These are phyloP conservation scores for Senna tora DNA, from an alignment of 306 rosid genomes.

Conservation along the genomic window DNA sequence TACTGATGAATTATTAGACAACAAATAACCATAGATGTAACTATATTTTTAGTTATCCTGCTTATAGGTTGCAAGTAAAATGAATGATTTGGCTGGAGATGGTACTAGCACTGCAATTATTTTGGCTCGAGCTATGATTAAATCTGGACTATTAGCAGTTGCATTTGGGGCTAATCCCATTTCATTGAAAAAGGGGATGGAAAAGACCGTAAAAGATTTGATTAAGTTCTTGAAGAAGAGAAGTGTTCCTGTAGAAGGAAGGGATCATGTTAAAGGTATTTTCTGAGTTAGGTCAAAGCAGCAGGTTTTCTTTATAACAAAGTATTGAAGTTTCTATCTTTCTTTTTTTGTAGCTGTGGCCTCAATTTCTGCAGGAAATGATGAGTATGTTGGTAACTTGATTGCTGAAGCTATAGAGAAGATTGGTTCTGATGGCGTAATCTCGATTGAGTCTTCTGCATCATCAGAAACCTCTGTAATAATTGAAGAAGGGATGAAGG, in stretches of 20 bases:
- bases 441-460: conserved; percentile 80
- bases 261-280: conserved; percentile 82
- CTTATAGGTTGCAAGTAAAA: conserved; percentile 88
- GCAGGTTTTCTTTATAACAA: not conserved
- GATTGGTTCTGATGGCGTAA: conserved; percentile 92
- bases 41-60: conserved; percentile 30
- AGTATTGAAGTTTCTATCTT: conserved; percentile 31
- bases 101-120: conserved; percentile 94
- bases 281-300: conserved; percentile 34
- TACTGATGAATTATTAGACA: conserved; percentile 26
- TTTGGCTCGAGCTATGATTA: conserved; percentile 88
- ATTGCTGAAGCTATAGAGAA: conserved; percentile 85
- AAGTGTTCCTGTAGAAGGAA: conserved; percentile 84
- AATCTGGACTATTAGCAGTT: conserved; percentile 76
- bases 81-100: conserved; percentile 95
- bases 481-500: conserved; percentile 98
- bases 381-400: conserved; percentile 77
- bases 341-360: conserved; percentile 74
- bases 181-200: conserved; percentile 90
- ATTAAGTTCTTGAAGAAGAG: conserved; percentile 72
- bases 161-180: conserved; percentile 92
- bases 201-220: conserved; percentile 74
- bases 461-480: conserved; percentile 79
- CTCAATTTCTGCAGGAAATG: conserved; percentile 91
- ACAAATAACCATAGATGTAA: conserved; percentile 25